Conservation (phyloP, 2,329 filamentous ascomycete species). For the Penicillium janthinellum region DNA sequence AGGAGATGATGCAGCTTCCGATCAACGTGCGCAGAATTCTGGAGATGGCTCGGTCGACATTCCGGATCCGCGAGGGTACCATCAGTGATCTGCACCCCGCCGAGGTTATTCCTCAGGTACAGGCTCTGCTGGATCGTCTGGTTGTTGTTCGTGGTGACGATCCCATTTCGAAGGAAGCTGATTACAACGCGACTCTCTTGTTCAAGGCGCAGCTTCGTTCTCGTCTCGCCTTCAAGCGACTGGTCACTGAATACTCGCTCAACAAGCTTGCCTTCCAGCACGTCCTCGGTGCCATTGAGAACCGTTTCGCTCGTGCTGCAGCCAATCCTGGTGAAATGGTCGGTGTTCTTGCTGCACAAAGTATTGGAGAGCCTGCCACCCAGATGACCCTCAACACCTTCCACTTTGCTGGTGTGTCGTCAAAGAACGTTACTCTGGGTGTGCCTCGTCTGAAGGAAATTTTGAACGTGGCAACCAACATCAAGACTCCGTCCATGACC, state of each 20-base stretch:
- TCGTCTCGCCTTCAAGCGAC: conserved; percentile 85
- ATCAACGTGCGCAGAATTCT: conserved; percentile 91
- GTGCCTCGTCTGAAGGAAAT: conserved; percentile 99
- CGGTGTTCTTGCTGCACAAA: conserved; percentile 94
- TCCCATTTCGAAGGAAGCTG: conserved; percentile 78
- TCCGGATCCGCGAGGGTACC: conserved; percentile 82
- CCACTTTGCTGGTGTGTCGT: conserved; percentile 99
- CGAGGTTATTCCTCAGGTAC: conserved; percentile 80
- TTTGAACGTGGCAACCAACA: conserved; percentile 94
- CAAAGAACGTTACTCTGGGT: conserved; percentile 99
- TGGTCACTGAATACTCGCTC: conserved; percentile 81
- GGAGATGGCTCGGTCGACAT: conserved; percentile 83
- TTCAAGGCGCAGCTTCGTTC: conserved; percentile 92
- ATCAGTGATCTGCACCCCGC: conserved; percentile 87
- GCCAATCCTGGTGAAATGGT: conserved; percentile 98
- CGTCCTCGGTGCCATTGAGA: conserved; percentile 86
- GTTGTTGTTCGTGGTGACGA: conserved; percentile 86
- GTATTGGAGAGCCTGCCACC: conserved; percentile 96
- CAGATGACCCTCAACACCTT: conserved; percentile 99
- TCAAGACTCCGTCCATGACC: conserved; percentile 97
- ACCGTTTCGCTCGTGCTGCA: conserved; percentile 79
- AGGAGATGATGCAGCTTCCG: conserved; percentile 86
- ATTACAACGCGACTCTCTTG: conserved; percentile 82
- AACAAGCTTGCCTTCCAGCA: conserved; percentile 93
- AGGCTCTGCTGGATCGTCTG: conserved; percentile 72